Percentiles rank a stretch among this genome's conserved stretches.
Evolutionary conservation across 768 basidiomycete genomes (phyloP).

Genomic region (Pulveroboletus ravenelii): DNA sequence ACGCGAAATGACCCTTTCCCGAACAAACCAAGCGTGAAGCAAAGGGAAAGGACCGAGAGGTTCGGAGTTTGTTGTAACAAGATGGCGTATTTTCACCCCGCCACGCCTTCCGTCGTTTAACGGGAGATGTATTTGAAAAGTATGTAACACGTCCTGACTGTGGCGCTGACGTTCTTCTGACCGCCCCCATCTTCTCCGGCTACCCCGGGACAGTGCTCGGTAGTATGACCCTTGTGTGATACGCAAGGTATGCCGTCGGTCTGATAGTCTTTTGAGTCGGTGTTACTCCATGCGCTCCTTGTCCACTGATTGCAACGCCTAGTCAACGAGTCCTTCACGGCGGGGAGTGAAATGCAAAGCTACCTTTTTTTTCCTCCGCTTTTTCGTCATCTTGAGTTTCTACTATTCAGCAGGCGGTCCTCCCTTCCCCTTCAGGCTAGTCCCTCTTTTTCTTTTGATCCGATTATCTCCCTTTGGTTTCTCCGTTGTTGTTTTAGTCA

Average conservation of each 20-base stretch:
- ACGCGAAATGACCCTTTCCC: conserved; percentile 80
- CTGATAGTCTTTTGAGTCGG: conserved; percentile 55
- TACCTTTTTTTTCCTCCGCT: conserved; percentile 19
- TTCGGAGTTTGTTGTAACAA: conserved; percentile 67
- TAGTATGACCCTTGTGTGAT: conserved; percentile 78
- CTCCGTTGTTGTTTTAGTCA: too few relatives aligned
- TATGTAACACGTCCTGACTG: conserved; percentile 59
- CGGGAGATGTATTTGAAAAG: not conserved
- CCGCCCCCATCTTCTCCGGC: conserved; percentile 14
- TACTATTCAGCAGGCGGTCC: not conserved
- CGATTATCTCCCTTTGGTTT: too few relatives aligned
- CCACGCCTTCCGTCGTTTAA: conserved; percentile 57
- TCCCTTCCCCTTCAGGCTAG: too few relatives aligned
- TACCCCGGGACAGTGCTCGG: conserved; percentile 70
- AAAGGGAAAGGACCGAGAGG: conserved; percentile 70
- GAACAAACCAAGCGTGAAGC: conserved; percentile 94
- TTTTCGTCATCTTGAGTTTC: conserved; percentile 25
- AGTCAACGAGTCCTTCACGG: conserved; percentile 17
- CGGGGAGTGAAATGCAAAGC: not conserved
- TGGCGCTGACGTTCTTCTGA: conserved; percentile 22
- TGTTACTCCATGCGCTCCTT: conserved; percentile 42
- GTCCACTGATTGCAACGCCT: conserved; percentile 18
- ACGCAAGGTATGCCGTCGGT: conserved; percentile 49
- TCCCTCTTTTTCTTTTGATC: too few relatives aligned
- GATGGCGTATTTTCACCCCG: conserved; percentile 67